Evolutionary conservation across 345 rosid species (phyloP).

Genomic region (Eucalyptus leucophloia): DNA sequence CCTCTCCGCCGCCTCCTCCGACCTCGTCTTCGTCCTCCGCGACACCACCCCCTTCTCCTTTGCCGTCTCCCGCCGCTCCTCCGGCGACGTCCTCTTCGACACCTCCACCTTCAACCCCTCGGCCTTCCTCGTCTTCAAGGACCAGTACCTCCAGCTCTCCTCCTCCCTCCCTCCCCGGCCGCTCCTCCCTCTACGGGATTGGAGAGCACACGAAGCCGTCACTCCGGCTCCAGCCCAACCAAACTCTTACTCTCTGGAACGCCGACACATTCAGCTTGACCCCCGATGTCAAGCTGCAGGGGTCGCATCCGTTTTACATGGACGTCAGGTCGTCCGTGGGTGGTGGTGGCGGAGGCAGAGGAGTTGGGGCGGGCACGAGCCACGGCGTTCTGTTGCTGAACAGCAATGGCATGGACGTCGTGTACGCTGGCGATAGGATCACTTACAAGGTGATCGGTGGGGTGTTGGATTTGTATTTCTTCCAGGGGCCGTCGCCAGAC

Average conservation of each 20-base stretch:
- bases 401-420: slow-evolving; percentile 71
- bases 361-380: slow-evolving; percentile 18
- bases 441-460: slow-evolving; percentile 58
- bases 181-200: slow-evolving; percentile 52
- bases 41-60: slow-evolving; percentile 53
- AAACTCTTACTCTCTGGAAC: slow-evolving; percentile 52
- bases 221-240: slow-evolving; percentile 21
- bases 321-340: slow-evolving; percentile 40
- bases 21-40: slow-evolving; percentile 45
- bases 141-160: slow-evolving; percentile 59
- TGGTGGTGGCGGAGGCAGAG: background rate
- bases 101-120: slow-evolving; percentile 1
- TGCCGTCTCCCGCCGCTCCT: slow-evolving; percentile 39
- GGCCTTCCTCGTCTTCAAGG: slow-evolving; percentile 47
- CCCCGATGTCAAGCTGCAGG: slow-evolving; percentile 46
- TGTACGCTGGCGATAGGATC: slow-evolving; percentile 43
- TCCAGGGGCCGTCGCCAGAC: slow-evolving; percentile 41
- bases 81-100: slow-evolving; percentile 54
- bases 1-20: slow-evolving; percentile 13
- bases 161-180: slow-evolving; percentile 33
- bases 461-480: slow-evolving; percentile 45
- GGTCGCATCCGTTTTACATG: slow-evolving; percentile 66
- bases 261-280: slow-evolving; percentile 24
- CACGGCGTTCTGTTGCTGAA: slow-evolving; percentile 60
- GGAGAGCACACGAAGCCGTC: slow-evolving; percentile 69